Evolutionary conservation across 129 eudicot species (phyloP).

Genomic region (Flaveria sonorensis): DNA sequence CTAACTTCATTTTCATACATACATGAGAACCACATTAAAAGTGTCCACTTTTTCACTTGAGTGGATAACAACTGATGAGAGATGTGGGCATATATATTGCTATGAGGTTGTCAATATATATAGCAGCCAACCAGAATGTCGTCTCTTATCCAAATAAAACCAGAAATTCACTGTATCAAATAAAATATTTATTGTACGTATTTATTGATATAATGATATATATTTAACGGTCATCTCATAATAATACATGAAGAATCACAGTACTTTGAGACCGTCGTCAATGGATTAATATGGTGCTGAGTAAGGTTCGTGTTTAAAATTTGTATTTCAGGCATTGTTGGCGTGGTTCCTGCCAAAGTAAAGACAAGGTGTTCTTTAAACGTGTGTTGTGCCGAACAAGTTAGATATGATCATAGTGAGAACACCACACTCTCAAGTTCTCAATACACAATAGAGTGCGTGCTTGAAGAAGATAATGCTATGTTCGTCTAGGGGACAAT

Average conservation of each 20-base stretch:
- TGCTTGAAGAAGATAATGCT: not conserved
- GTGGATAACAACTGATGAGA: conserved; percentile 11
- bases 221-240: not conserved
- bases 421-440: not conserved
- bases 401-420: not conserved
- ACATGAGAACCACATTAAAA: not conserved
- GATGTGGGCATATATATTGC: not conserved
- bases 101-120: not conserved
- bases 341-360: not conserved
- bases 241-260: not conserved
- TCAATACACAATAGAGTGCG: not conserved
- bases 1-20: not conserved
- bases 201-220: not conserved
- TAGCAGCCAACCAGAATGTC: not conserved
- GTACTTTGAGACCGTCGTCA: not conserved
- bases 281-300: not conserved
- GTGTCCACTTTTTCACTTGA: not conserved
- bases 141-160: conserved; percentile 6
- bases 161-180: conserved; percentile 12
- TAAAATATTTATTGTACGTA: not conserved
- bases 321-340: not conserved
- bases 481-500: not conserved
- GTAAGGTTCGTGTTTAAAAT: not conserved
- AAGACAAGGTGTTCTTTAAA: not conserved
- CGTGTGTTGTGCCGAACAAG: not conserved